Percentiles rank a stretch among this genome's conserved stretches.
Evolutionary conservation across 1,139 yeast species (phyloP).

Genomic region (Saccharomyces uvarum): DNA sequence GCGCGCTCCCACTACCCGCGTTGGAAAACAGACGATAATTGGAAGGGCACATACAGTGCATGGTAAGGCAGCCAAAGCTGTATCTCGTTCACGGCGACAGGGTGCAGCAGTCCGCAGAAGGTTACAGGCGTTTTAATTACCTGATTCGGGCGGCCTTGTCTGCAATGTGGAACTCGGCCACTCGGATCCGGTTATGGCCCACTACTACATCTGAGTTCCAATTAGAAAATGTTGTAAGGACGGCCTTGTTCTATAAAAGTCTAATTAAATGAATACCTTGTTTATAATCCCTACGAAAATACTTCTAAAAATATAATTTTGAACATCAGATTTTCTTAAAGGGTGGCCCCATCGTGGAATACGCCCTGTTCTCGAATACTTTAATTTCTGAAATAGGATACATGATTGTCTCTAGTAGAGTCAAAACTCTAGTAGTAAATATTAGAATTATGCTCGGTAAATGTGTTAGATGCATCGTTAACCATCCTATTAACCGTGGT

Average conservation of each 20-base stretch:
- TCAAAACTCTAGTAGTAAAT: background rate
- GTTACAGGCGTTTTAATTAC: background rate
- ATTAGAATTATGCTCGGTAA: slow-evolving; percentile 1
- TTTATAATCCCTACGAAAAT: background rate
- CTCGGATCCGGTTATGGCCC: background rate
- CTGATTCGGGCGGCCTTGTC: background rate
- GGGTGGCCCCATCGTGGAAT: background rate
- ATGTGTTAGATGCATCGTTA: background rate
- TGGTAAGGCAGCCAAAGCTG: background rate
- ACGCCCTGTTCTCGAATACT: background rate
- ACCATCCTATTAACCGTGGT: background rate
- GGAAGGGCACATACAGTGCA: background rate
- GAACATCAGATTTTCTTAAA: background rate
- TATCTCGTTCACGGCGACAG: background rate
- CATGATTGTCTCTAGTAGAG: background rate
- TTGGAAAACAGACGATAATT: background rate
- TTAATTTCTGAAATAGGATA: background rate
- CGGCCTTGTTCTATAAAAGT: background rate
- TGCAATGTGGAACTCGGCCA: background rate
- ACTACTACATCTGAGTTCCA: background rate
- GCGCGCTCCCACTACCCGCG: background rate
- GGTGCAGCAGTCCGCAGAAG: background rate
- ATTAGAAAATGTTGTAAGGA: background rate
- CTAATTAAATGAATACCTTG: background rate
- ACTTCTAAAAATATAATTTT: background rate